Base-by-base conservation (phyloP, 2,329 filamentous ascomycete genomes). In the Amesomyces nigricolor region DNA sequence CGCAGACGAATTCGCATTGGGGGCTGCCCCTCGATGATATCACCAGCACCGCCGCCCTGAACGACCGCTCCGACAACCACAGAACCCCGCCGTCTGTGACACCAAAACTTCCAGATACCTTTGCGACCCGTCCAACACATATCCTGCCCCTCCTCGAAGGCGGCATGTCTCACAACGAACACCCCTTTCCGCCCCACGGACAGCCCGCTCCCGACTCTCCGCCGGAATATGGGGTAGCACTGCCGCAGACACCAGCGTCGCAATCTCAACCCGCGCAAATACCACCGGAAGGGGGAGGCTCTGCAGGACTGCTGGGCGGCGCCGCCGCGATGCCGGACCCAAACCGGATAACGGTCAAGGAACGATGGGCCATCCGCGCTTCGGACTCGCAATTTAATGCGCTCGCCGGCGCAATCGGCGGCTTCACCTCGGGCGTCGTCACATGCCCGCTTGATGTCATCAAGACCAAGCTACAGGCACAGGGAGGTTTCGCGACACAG, bases 371-470 rank as follows among this genome's bases (percentile, higher is more conserved):
- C 19, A 70, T 75, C 47, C 65, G 68, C 39, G 81, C 82, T 49
- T 82, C 81, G 35, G 79, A 84, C 59, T 76, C 80, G 17, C 79
- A 82, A 60, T 85, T 97, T 70, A 89, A 95, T 70, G 89, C 90
- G 60, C 78, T 96, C 54, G 87, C 90, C 43, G 94, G 94, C 54
- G 92, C 91, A 47, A 79, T 89, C 56, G 92, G 91, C 49, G 94
- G 94, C 48, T 89, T 97, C 66, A 91, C 90, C 19, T 96, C 91
- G 7, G 94, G 94, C 49, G 82, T 99, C 54, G 89, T 96, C 62
- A 97, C 92, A 51, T 99, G 94, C 70, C 94, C 94, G 42, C 85
- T 99, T 64, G 94, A 99, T 77, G 94, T 99, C 60, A 97, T 99
- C 73, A 99, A 99, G 77, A 99, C 94, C 44, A 97, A 96, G 72